phyloP scores from a whole-genome alignment of 1,284 basidiomycete species.

The Boletus semigastroideus region DNA sequence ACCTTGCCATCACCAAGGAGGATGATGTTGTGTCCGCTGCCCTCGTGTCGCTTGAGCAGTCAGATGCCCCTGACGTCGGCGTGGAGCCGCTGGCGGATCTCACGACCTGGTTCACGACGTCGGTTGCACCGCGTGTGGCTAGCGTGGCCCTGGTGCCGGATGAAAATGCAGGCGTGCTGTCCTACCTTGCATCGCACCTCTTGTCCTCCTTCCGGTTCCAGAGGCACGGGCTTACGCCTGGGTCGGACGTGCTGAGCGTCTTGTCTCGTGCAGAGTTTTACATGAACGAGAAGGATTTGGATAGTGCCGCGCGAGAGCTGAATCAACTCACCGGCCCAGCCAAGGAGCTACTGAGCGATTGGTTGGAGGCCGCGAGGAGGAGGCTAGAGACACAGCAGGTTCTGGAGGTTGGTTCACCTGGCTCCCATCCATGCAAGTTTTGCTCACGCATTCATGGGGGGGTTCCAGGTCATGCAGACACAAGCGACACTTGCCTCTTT shows the following conservation, averaged over 20 bases:
- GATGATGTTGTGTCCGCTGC: conserved; percentile 67
- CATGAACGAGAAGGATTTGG: conserved; percentile 90
- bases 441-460: not conserved
- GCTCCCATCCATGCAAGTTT: not conserved
- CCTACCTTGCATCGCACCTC: conserved; percentile 80
- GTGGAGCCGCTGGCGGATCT: conserved; percentile 91
- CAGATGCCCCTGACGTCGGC: conserved; percentile 79
- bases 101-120: conserved; percentile 84
- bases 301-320: conserved; percentile 87
- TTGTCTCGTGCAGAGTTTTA: conserved; percentile 90
- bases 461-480: conserved; percentile 72
- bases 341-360: conserved; percentile 81
- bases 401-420: conserved; percentile 63
- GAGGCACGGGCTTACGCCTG: conserved; percentile 72
- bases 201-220: conserved; percentile 81
- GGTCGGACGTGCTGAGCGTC: conserved; percentile 84
- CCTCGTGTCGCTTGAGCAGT: conserved; percentile 71
- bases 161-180: conserved; percentile 82
- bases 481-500: conserved; percentile 76
- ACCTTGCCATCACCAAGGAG: conserved; percentile 69
- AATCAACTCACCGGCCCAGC: conserved; percentile 90
- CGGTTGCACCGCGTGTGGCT: conserved; percentile 83
- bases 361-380: conserved; percentile 88
- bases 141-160: conserved; percentile 91
- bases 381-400: conserved; percentile 94